Conservation (phyloP, 179 eudicot species). For the Amaranthus tricolor region DNA sequence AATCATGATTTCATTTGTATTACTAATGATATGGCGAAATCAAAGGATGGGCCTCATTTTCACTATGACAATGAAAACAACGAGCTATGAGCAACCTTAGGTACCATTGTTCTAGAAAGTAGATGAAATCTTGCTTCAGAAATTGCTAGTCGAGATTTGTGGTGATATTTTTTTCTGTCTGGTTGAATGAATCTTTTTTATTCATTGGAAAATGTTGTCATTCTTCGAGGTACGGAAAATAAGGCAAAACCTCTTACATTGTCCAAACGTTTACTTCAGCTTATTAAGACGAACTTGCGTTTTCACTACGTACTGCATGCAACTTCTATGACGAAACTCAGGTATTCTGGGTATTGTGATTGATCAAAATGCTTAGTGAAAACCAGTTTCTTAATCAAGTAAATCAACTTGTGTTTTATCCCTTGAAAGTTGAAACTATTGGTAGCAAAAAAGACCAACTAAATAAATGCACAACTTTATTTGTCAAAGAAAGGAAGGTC, state of each 20-base stretch:
- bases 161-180: not conserved
- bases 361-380: not conserved
- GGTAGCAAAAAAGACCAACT: not conserved
- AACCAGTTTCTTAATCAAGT: not conserved
- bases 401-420: no score
- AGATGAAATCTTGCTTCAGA: not conserved
- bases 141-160: not conserved
- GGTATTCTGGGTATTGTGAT: not conserved
- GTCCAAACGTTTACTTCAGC: not conserved
- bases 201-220: not conserved
- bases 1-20: no score
- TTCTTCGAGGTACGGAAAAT: not conserved
- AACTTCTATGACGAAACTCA: not conserved
- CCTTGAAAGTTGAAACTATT: not conserved
- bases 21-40: not conserved
- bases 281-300: not conserved
- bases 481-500: not conserved
- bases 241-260: not conserved
- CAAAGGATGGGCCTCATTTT: not conserved
- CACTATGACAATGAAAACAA: not conserved
- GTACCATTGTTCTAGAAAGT: not conserved
- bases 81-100: not conserved
- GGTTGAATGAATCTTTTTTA: not conserved
- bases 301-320: not conserved
- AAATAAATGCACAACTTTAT: no score